Evolutionary conservation across 2,329 filamentous ascomycete genomes (phyloP), one percentile per base, ranked within the genome.

Genomic region (Xylariomycetidae sp.): DNA sequence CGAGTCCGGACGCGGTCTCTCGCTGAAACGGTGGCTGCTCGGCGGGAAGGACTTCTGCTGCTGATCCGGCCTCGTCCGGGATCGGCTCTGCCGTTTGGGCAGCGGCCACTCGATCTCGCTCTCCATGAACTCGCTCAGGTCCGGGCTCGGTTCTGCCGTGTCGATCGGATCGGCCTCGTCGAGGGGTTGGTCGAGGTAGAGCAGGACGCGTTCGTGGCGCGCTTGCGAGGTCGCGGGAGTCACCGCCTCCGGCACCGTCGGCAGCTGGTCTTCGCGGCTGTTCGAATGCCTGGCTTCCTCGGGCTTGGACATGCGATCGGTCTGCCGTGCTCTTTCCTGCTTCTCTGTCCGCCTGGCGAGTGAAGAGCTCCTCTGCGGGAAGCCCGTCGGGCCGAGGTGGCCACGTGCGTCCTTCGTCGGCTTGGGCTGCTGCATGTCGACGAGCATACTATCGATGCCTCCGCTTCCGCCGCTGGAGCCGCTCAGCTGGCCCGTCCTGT

Each of bases 51-150:
- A 23, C 20, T 23, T 23, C 20, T 8, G n/a, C 20, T 23, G n/a
- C 20, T 23, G 20, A 23, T n/a, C 8, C 20, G 8, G 34, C 14
- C 41, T 43, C 3, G 43, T 41, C 18, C 42, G 40, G 18, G 39
- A 42, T 14, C 46, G 41, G 34, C 47, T 46, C 12, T 39, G 45
- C 22, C 45, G 49, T 11, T 46, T 46, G 20, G 40, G 38, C 4
- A 35, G 27, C 12, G 49, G 38, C 31, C 49, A 49, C 6, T 46
- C 49, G 12, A 47, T 34, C 8, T 53, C 50, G 6, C 40, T 36
- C 3, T 57, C 58, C 42, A 56, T 52, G n/a, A 62, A 62, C 41
- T 66, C 63, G 36, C 58, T 59, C 32, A 62, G 40, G 26, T 66
- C 60, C 8, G 49, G 44, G 29, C 50, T 53, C 22, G 48, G 44